Percentiles rank a stretch among this genome's conserved stretches.
These are phyloP conservation scores for Novakomyces olei DNA, from an alignment of 805 yeast species.

Conservation along the genomic window DNA sequence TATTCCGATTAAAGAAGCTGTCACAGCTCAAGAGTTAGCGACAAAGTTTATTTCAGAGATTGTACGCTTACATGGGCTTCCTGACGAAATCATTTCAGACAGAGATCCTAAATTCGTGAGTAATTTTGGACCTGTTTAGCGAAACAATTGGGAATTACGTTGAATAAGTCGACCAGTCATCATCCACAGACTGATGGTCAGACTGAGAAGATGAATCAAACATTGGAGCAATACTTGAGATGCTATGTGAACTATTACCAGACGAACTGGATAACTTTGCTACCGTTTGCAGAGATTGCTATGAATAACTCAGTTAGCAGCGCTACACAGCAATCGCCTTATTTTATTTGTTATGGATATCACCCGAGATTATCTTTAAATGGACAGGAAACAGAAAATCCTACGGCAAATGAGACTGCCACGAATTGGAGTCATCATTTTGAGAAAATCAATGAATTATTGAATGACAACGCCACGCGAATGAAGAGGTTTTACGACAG, in stretches of 20 bases:
- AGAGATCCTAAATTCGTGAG: neutral
- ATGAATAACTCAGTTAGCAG: neutral
- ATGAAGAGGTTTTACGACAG: neutral
- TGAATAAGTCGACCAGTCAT: neutral
- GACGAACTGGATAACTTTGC: neutral
- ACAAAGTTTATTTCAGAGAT: neutral
- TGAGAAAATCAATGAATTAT: neutral
- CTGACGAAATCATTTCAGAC: neutral
- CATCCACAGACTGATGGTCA: neutral
- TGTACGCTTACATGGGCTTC: neutral
- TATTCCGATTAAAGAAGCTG: slow-evolving; percentile 4
- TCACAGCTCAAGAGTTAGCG: neutral
- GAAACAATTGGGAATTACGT: too few species aligned
- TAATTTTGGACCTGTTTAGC: neutral
- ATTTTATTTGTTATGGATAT: neutral
- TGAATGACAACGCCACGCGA: neutral
- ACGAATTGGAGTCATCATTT: neutral
- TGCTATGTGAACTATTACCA: neutral
- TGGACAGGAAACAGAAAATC: neutral
- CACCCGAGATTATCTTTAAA: neutral
- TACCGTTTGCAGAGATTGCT: neutral
- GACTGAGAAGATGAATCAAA: neutral
- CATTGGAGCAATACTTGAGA: neutral
- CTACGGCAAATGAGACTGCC: too few species aligned
- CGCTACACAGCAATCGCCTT: neutral